Evolutionary conservation across 306 rosid genomes (phyloP).

Genomic region (Urtica urens): DNA sequence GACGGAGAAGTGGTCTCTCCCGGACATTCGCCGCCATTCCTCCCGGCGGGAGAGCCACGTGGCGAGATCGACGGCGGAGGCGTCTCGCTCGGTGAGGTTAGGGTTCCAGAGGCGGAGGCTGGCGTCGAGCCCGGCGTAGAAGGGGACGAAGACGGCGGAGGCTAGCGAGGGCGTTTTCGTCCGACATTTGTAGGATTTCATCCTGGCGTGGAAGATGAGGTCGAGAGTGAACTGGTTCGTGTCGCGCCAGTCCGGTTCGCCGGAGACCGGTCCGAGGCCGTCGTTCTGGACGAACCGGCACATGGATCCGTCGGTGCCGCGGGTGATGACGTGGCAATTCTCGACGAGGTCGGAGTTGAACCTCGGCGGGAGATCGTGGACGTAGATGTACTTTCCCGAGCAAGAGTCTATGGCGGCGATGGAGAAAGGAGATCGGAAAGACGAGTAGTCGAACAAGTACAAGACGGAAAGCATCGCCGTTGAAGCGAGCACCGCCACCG

Average conservation of each 20-base stretch:
- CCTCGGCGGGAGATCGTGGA: conserved; percentile 47
- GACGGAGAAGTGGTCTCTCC: conserved; percentile 77
- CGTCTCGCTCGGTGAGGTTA: conserved; percentile 44
- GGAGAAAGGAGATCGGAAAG: conserved; percentile 13
- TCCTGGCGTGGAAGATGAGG: conserved; percentile 65
- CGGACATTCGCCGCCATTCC: conserved; percentile 70
- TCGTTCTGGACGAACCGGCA: conserved; percentile 50
- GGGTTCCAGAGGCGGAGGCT: conserved; percentile 60
- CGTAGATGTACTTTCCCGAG: conserved; percentile 42
- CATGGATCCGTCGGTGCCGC: conserved; percentile 61
- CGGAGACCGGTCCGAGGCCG: conserved; percentile 51
- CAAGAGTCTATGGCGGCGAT: conserved; percentile 28
- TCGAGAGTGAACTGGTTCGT: conserved; percentile 80
- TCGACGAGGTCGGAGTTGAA: conserved; percentile 45
- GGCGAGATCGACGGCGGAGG: conserved; percentile 45
- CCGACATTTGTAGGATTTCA: conserved; percentile 53
- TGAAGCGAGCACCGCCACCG: conserved; percentile 34
- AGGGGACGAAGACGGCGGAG: conserved; percentile 69
- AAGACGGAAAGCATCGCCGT: conserved; percentile 27
- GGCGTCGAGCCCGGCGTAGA: conserved; percentile 78
- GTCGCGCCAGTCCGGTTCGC: conserved; percentile 46
- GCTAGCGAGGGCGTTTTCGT: conserved; percentile 54
- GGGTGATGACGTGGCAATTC: conserved; percentile 47
- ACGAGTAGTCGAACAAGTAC: conserved; percentile 29
- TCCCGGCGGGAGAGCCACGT: conserved; percentile 29